phyloP scores from a whole-genome alignment of 177 flowering plant species.

The Vitis hybrid region DNA sequence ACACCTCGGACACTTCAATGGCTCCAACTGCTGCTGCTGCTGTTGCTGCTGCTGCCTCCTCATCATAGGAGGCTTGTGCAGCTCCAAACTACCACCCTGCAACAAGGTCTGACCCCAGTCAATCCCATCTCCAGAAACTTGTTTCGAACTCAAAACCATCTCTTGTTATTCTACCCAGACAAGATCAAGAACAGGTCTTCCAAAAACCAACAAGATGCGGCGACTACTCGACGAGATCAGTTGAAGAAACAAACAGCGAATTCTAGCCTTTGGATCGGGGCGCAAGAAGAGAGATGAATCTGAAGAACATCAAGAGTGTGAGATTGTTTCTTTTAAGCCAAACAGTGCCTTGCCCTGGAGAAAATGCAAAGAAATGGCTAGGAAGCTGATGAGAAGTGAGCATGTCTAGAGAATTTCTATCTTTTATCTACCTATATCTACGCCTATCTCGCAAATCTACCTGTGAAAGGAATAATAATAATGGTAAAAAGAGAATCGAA shows the following conservation, averaged over 20 bases:
- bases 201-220: not conserved
- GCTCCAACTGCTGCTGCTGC: constrained; percentile 25
- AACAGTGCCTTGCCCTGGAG: constrained; percentile 13
- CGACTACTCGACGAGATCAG: not conserved
- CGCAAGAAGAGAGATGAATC: constrained; percentile 23
- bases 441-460: constrained; percentile 17
- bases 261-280: constrained; percentile 34
- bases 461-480: constrained; percentile 22
- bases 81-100: constrained; percentile 25
- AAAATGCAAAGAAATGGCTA: constrained; percentile 13
- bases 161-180: not conserved
- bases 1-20: constrained; percentile 66
- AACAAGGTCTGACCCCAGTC: constrained; percentile 38
- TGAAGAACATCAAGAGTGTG: constrained; percentile 24
- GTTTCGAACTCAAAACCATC: constrained; percentile 70
- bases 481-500: not conserved
- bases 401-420: constrained; percentile 32
- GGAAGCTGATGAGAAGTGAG: constrained; percentile 42
- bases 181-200: not conserved
- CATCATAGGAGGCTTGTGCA: constrained; percentile 20
- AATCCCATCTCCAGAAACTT: constrained; percentile 39
- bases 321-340: constrained; percentile 22
- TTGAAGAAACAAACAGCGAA: not conserved
- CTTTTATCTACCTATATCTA: not conserved
- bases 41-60: constrained; percentile 26